A percentile compares a stretch with the other conserved stretches of the same genome.
These are phyloP conservation scores for sweet orange (Citrus sinensis) DNA, from an alignment of 345 rosid genomes.

Conservation along the genomic window DNA sequence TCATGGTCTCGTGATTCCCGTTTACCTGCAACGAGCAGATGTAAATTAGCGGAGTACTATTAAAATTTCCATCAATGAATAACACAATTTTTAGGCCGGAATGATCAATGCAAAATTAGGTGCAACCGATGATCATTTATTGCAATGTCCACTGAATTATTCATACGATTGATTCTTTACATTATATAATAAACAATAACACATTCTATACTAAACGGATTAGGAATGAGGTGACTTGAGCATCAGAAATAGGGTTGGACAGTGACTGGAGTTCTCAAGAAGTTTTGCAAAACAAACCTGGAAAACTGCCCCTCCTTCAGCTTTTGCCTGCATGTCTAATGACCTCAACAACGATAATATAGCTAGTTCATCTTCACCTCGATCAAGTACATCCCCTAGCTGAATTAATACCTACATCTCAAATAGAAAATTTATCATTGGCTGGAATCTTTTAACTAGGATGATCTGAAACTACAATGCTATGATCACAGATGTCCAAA, in stretches of 20 bases:
- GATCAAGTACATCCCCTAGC: constrained; percentile 91
- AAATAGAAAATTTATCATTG: constrained; percentile 1
- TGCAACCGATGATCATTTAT: background rate
- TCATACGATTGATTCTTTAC: background rate
- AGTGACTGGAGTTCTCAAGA: background rate
- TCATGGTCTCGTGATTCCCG: constrained; percentile 95
- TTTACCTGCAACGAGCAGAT: constrained; percentile 44
- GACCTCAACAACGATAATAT: constrained; percentile 73
- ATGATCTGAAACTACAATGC: background rate
- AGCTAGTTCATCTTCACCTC: constrained; percentile 85
- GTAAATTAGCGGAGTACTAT: background rate
- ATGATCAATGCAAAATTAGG: background rate
- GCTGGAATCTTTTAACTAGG: background rate
- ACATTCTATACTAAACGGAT: background rate
- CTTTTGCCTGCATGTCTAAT: constrained; percentile 71
- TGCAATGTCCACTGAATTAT: background rate
- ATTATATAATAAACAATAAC: background rate
- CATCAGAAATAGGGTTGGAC: background rate
- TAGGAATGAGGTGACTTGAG: background rate
- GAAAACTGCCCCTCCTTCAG: constrained; percentile 86
- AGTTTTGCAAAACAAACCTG: constrained; percentile 50
- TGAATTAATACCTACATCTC: constrained; percentile 64
- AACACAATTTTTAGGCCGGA: background rate
- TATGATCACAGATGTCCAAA: background rate
- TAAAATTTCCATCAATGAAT: background rate